Evolutionary conservation across 2,329 filamentous ascomycete species (phyloP).

Genomic region (Cytospora schulzeri): DNA sequence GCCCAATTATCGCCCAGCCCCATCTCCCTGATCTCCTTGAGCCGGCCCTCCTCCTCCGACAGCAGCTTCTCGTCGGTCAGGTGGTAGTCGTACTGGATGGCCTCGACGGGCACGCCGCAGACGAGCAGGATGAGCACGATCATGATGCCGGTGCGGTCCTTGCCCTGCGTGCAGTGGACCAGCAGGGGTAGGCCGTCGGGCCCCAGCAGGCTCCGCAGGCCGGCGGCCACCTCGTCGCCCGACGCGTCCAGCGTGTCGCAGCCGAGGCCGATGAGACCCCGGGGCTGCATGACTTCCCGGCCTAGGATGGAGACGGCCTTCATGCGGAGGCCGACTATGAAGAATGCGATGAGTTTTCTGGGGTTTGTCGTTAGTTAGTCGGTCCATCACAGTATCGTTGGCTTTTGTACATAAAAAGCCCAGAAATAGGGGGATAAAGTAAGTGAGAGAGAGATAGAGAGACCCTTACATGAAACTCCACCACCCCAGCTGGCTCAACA

Average conservation of each 20-base stretch:
- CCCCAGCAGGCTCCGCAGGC: slow-evolving; percentile 29
- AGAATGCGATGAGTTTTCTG: slow-evolving; percentile 63
- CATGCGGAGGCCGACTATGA: slow-evolving; percentile 66
- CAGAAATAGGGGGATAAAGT: too few species aligned
- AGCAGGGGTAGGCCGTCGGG: slow-evolving; percentile 60
- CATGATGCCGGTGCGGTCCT: slow-evolving; percentile 78
- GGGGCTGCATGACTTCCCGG: slow-evolving; percentile 69
- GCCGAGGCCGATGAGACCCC: slow-evolving; percentile 71
- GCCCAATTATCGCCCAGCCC: slow-evolving; percentile 76
- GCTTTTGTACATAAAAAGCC: too few species aligned
- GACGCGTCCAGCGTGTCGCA: slow-evolving; percentile 71
- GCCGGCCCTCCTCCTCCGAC: slow-evolving; percentile 61
- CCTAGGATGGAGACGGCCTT: slow-evolving; percentile 71
- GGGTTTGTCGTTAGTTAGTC: not conserved
- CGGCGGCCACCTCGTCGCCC: slow-evolving; percentile 57
- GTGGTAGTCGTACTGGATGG: slow-evolving; percentile 72
- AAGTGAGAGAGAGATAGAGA: not conserved
- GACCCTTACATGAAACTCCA: slow-evolving; percentile 59
- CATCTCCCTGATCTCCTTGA: slow-evolving; percentile 69
- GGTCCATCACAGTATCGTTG: not conserved
- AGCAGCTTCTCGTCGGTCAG: slow-evolving; percentile 63
- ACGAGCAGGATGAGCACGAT: slow-evolving; percentile 69
- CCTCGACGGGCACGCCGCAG: slow-evolving; percentile 56
- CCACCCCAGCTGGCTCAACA: slow-evolving; percentile 71
- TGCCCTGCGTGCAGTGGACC: slow-evolving; percentile 86